Base-by-base conservation (phyloP, 164 flowering plant species). In the Houttuynia cordata region DNA sequence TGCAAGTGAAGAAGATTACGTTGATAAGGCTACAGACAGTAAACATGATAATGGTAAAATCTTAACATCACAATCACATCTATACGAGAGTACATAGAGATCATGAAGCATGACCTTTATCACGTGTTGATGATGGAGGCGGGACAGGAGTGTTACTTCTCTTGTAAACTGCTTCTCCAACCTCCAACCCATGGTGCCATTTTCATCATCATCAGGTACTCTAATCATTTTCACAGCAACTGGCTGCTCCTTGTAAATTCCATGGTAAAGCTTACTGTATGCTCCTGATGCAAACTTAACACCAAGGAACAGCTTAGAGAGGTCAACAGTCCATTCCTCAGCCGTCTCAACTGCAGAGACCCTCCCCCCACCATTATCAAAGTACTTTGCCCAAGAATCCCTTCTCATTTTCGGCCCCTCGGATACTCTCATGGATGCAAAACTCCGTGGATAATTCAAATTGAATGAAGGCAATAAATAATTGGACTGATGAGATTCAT, bases 221-320 rank as follows among this genome's bases (percentile, higher is more conserved):
- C 73, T 68, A 49, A 91, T 79, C 58, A 91, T 78, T 60, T 91
- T 91, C n/a, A 88, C 84, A 0, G 97, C 97, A 64, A 86, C 96
- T 62, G 88, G 71, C 63, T 79, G 74, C 57, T 81, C 92, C 52
- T 84, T 78, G 51, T 91, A 91, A 13, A 75, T 68, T 4, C 96
- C 97, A 72, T 81, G 96, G 71, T 91, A 88, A 68, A 91, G 86
- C 62, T 80, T 68, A 64, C 97, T 88, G 68, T 91, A 81, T 8
- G 96, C 90, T 24, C 97, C 97, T 60, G 76, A 79, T 47, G 96
- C 96, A 74, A 91, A 88, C 49, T 71, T 82, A 57, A 58, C 75
- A 41, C 96, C 97, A 63, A 86, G 67, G 42, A 79, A 81, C 55
- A 91, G 71, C 79, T 82, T 75, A 0, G 96, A 86, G 42, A 88